These are phyloP conservation scores for Yarrowia sp. DNA, from an alignment of 805 yeast genomes.

Conservation along the genomic window DNA sequence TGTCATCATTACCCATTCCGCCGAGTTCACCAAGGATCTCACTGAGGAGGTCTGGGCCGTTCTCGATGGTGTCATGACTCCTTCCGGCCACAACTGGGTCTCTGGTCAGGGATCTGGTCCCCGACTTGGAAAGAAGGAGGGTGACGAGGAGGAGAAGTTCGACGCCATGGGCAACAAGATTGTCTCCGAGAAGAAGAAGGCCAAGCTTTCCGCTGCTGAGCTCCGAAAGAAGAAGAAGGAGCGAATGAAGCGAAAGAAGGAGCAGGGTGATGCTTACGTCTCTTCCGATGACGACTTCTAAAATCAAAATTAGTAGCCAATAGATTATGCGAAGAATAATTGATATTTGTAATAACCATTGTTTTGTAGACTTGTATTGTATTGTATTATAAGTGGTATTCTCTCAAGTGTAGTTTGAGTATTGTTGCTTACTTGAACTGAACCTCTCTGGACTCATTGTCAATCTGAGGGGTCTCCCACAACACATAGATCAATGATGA, in stretches of 20 bases:
- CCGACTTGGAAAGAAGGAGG: conserved; percentile 95
- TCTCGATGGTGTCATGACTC: conserved; percentile 96
- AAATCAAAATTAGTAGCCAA: conserved; percentile 44
- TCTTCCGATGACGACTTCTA: conserved; percentile 93
- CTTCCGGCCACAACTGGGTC: conserved; percentile 99
- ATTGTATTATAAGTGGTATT: background rate
- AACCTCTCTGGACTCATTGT: no score
- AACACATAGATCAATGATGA: no score
- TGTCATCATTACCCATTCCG: conserved; percentile 99
- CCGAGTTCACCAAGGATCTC: conserved; percentile 98
- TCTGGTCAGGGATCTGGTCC: conserved; percentile 99
- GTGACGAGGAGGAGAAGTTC: conserved; percentile 95
- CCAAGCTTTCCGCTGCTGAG: conserved; percentile 98
- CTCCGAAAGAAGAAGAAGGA: conserved; percentile 99
- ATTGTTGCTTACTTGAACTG: background rate
- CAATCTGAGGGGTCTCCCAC: no score
- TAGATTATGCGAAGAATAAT: conserved; percentile 31
- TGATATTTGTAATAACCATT: conserved; percentile 2
- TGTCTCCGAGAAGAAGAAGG: conserved; percentile 93
- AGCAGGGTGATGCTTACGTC: conserved; percentile 98
- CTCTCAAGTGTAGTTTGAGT: background rate
- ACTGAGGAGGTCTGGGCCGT: conserved; percentile 99
- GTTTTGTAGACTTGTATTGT: background rate
- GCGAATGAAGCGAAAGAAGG: conserved; percentile 99
- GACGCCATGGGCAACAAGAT: conserved; percentile 99